phyloP scores from a whole-genome alignment of 1,139 yeast species.

The Suhomyces anneliseae region DNA sequence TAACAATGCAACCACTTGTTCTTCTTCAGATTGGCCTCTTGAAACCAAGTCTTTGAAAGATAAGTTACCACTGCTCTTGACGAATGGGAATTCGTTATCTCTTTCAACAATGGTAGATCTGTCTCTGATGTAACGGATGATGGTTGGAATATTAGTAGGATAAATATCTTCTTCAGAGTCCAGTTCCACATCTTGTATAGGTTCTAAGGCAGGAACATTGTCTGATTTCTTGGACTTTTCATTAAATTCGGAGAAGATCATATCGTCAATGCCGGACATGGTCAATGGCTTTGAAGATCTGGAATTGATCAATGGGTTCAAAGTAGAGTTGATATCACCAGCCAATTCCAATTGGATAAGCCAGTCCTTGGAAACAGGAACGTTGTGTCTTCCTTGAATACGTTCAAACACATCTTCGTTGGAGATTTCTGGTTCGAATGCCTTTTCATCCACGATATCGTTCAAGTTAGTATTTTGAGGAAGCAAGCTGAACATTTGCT shows the following conservation, averaged over 20 bases:
- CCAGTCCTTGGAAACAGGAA: conserved; percentile 63
- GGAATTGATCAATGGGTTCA: conserved; percentile 30
- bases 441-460: conserved; percentile 58
- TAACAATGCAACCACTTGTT: conserved; percentile 45
- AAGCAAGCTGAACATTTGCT: conserved; percentile 32
- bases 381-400: conserved; percentile 33
- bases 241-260: conserved; percentile 55
- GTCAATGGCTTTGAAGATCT: conserved; percentile 22
- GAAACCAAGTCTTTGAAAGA: conserved; percentile 26
- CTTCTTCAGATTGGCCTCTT: conserved; percentile 14
- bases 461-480: conserved; percentile 35
- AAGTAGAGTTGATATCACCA: conserved; percentile 52
- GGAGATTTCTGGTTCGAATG: conserved; percentile 62
- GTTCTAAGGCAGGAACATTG: conserved; percentile 3
- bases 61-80: conserved; percentile 21
- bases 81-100: conserved; percentile 28
- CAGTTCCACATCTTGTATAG: conserved; percentile 14
- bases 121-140: conserved; percentile 22
- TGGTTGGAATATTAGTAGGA: conserved; percentile 20
- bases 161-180: conserved; percentile 20
- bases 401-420: conserved; percentile 33
- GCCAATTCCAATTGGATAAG: conserved; percentile 60
- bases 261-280: conserved; percentile 43
- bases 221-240: conserved; percentile 17
- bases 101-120: conserved; percentile 23